phyloP scores from a whole-genome alignment of 495 filamentous ascomycete species.

The Hyaloscypha bicolor region DNA sequence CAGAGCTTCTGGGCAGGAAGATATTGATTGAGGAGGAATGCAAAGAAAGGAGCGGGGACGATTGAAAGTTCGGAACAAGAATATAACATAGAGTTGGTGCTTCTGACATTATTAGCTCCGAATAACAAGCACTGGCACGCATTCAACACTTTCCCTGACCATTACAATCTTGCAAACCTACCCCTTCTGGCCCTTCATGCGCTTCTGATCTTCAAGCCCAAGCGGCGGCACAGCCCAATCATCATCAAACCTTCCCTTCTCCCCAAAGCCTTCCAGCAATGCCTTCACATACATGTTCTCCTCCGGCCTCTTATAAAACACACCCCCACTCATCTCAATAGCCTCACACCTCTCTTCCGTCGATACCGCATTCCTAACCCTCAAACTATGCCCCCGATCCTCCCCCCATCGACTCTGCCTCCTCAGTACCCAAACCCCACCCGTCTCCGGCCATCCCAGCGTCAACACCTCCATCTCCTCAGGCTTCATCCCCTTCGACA shows the following conservation, averaged over 20 bases:
- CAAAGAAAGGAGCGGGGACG: background rate
- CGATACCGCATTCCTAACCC: slow-evolving; percentile 22
- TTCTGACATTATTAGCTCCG: background rate
- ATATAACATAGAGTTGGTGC: background rate
- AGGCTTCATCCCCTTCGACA: background rate
- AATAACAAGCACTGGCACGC: background rate
- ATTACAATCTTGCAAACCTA: background rate
- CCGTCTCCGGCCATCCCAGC: slow-evolving; percentile 21
- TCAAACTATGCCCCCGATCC: background rate
- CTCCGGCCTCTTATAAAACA: slow-evolving; percentile 33
- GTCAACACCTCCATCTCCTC: slow-evolving; percentile 16
- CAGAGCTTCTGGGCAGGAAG: background rate
- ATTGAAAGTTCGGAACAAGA: background rate
- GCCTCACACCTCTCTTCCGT: slow-evolving; percentile 37
- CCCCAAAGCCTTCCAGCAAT: slow-evolving; percentile 14
- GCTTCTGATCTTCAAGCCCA: background rate
- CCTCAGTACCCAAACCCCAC: slow-evolving; percentile 23
- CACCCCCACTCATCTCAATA: slow-evolving; percentile 33
- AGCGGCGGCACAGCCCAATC: background rate
- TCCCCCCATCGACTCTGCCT: background rate
- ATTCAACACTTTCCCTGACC: background rate
- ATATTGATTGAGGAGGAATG: background rate
- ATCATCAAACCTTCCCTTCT: background rate
- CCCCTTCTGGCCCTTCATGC: background rate
- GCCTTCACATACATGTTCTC: slow-evolving; percentile 25